A percentile compares a stretch with the other conserved stretches of the same genome.
phyloP scores from a whole-genome alignment of 164 flowering plant genomes.

The Chimonanthus salicifolius region DNA sequence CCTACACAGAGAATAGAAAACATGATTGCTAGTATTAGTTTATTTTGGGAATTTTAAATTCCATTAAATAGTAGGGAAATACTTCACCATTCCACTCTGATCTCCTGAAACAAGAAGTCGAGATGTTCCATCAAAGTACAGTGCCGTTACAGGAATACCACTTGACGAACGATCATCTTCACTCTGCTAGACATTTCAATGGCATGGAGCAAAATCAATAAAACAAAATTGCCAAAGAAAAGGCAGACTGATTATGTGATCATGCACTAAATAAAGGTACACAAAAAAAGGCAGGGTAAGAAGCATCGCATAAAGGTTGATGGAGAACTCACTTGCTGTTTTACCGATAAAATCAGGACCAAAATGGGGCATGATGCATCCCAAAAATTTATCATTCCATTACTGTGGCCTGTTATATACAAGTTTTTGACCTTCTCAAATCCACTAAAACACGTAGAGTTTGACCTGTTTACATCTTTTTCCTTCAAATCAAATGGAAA shows the following conservation, averaged over 20 bases:
- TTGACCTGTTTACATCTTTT: conserved; percentile 39
- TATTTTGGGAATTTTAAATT: background rate
- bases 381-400: conserved; percentile 83
- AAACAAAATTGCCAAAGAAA: background rate
- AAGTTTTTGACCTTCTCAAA: conserved; percentile 56
- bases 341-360: conserved; percentile 48
- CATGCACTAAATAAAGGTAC: background rate
- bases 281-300: background rate
- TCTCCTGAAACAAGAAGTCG: conserved; percentile 81
- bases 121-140: conserved; percentile 47
- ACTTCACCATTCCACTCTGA: conserved; percentile 69
- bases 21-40: background rate
- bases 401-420: conserved; percentile 76
- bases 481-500: conserved; percentile 43
- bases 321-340: conserved; percentile 33
- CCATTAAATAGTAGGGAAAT: conserved; percentile 9
- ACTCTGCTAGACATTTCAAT: conserved; percentile 38
- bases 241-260: background rate
- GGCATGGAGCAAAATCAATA: conserved; percentile 6
- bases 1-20: conserved; percentile 34
- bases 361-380: conserved; percentile 63
- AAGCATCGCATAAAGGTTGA: background rate
- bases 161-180: conserved; percentile 56
- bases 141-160: conserved; percentile 63
- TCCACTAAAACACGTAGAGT: conserved; percentile 34